These are phyloP conservation scores for Neurospora tetrasperma DNA, from an alignment of 495 filamentous ascomycete genomes.

Conservation along the genomic window DNA sequence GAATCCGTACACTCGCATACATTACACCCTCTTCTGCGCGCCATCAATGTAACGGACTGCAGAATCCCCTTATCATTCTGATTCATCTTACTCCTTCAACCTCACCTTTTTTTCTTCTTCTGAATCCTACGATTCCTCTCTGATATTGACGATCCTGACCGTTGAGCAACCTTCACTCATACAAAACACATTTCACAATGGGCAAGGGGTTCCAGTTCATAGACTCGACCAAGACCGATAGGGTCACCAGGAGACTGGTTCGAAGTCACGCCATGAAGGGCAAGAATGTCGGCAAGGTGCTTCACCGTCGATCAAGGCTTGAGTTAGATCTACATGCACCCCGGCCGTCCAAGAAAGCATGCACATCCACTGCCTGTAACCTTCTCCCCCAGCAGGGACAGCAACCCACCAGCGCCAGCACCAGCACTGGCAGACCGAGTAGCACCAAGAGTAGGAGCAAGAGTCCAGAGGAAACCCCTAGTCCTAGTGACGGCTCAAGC, in stretches of 20 bases:
- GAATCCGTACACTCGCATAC: not conserved
- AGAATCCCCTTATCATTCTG: not conserved
- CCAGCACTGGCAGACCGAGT: not conserved
- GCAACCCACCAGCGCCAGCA: not conserved
- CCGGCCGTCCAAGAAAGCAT: constrained; percentile 1
- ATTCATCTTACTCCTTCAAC: not conserved
- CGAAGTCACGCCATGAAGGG: not conserved
- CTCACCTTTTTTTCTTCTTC: not conserved
- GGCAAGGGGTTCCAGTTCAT: not conserved
- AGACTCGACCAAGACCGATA: constrained; percentile 1
- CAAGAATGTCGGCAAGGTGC: not conserved
- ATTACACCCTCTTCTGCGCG: constrained; percentile 1
- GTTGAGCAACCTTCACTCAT: not conserved
- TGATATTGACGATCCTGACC: not conserved
- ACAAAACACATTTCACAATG: not conserved
- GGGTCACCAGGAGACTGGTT: not conserved
- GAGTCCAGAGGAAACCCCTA: not conserved
- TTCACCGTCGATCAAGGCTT: not conserved
- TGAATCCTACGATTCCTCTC: not conserved
- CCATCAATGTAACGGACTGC: not conserved
- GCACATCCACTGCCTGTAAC: not conserved
- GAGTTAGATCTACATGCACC: not conserved
- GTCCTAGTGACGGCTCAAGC: not conserved
- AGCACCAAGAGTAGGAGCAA: not conserved
- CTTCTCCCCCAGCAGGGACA: not conserved